Conservation (phyloP, 495 filamentous ascomycete genomes). For the Aspergillus haitiensis region DNA sequence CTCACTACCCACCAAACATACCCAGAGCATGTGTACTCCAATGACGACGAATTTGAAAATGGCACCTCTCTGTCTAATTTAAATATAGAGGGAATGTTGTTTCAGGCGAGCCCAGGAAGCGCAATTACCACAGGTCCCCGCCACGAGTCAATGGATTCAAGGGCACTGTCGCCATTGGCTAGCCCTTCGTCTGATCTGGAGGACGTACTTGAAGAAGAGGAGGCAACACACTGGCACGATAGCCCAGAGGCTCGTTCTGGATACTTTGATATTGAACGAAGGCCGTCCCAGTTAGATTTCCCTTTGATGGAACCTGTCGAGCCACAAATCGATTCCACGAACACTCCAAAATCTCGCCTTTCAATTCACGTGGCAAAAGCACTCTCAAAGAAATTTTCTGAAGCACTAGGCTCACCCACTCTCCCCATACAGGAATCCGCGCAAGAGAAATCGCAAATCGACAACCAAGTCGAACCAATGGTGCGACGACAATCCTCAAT, state of each 20-base stretch:
- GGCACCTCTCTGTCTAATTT: conserved; percentile 22
- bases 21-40: conserved; percentile 38
- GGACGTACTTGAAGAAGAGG: conserved; percentile 76
- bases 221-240: conserved; percentile 36
- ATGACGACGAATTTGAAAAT: conserved; percentile 22
- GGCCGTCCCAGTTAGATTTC: conserved; percentile 22
- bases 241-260: conserved; percentile 27
- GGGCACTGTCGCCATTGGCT: conserved; percentile 41
- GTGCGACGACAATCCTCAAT: conserved; percentile 17
- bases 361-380: conserved; percentile 39
- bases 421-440: conserved; percentile 31
- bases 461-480: conserved; percentile 5
- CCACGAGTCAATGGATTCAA: conserved; percentile 45
- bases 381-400: conserved; percentile 39
- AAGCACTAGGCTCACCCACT: conserved; percentile 43
- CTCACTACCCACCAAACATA: conserved; percentile 32
- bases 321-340: conserved; percentile 15
- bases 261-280: conserved; percentile 23
- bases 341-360: conserved; percentile 27
- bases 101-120: conserved; percentile 27
- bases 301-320: conserved; percentile 7
- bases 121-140: conserved; percentile 47
- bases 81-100: conserved; percentile 28
- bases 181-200: conserved; percentile 52
- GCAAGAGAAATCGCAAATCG: conserved; percentile 1